A percentile compares a stretch with the other conserved stretches of the same genome.
phyloP scores from a whole-genome alignment of 257 asterid genomes.

The Handroanthus guayacan region DNA sequence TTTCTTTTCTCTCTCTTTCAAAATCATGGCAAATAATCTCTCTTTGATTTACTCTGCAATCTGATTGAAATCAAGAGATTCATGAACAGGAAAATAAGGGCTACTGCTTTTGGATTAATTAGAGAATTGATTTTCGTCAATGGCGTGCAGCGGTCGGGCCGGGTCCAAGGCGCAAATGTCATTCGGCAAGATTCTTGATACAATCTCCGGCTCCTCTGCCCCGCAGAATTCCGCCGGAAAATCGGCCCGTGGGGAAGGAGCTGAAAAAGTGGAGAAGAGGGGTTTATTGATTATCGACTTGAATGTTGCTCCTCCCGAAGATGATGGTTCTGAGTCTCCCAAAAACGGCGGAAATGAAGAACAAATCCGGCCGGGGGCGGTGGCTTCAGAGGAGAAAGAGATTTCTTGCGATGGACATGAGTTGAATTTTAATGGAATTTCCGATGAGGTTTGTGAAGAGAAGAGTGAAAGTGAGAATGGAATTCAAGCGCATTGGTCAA shows the following conservation, averaged over 20 bases:
- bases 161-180: slow-evolving; percentile 28
- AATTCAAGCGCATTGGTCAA: slow-evolving; percentile 33
- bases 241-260: background rate
- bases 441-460: background rate
- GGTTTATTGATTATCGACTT: slow-evolving; percentile 44
- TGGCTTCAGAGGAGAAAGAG: background rate
- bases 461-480: background rate
- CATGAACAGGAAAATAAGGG: slow-evolving; percentile 18
- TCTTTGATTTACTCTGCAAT: slow-evolving; percentile 35
- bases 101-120: background rate
- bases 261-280: slow-evolving; percentile 34
- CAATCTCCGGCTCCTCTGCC: slow-evolving; percentile 11
- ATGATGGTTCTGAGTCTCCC: slow-evolving; percentile 26
- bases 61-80: slow-evolving; percentile 28
- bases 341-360: background rate
- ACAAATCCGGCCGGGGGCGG: slow-evolving; percentile 24
- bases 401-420: background rate
- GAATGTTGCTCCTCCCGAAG: slow-evolving; percentile 48
- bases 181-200: background rate
- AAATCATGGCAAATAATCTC: slow-evolving; percentile 26
- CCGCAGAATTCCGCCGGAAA: background rate
- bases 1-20: slow-evolving; percentile 28
- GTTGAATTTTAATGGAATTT: background rate
- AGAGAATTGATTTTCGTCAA: slow-evolving; percentile 22
- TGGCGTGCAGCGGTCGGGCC: slow-evolving; percentile 32